Conservation (phyloP, 2,329 filamentous ascomycete species). For the Blastomyces parvus region DNA sequence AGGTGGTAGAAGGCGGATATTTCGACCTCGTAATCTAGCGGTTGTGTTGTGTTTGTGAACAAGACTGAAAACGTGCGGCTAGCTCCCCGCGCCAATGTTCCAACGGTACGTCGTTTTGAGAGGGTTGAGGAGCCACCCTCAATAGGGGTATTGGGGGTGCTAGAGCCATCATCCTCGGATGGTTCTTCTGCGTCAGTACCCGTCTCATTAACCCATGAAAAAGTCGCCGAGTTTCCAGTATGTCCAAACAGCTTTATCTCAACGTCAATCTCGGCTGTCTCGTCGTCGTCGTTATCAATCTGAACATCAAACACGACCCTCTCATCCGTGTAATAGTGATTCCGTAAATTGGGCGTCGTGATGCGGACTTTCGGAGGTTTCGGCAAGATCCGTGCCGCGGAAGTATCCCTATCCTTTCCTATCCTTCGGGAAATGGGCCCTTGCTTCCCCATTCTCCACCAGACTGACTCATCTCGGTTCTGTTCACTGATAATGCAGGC, state of each 20-base stretch:
- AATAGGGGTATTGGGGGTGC: slow-evolving; percentile 18
- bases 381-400: slow-evolving; percentile 63
- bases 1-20: slow-evolving; percentile 70
- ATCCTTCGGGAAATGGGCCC: slow-evolving; percentile 30
- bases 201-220: slow-evolving; percentile 40
- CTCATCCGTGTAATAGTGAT: slow-evolving; percentile 82
- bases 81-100: slow-evolving; percentile 27
- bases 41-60: slow-evolving; percentile 42
- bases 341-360: slow-evolving; percentile 49
- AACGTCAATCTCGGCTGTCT: slow-evolving; percentile 61
- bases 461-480: slow-evolving; percentile 26
- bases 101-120: slow-evolving; percentile 26
- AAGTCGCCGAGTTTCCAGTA: slow-evolving; percentile 37
- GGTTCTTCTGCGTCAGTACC: slow-evolving; percentile 16
- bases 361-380: slow-evolving; percentile 89
- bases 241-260: slow-evolving; percentile 58
- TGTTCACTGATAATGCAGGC: slow-evolving; percentile 51
- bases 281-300: slow-evolving; percentile 73
- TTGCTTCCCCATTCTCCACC: slow-evolving; percentile 36
- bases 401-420: slow-evolving; percentile 40
- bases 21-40: slow-evolving; percentile 57
- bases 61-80: slow-evolving; percentile 34
- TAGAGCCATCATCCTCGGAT: slow-evolving; percentile 16
- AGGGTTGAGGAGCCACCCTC: slow-evolving; percentile 13
- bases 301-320: slow-evolving; percentile 57